Base-by-base conservation (phyloP, 2,329 filamentous ascomycete genomes). In the Monilinia fructicola region DNA sequence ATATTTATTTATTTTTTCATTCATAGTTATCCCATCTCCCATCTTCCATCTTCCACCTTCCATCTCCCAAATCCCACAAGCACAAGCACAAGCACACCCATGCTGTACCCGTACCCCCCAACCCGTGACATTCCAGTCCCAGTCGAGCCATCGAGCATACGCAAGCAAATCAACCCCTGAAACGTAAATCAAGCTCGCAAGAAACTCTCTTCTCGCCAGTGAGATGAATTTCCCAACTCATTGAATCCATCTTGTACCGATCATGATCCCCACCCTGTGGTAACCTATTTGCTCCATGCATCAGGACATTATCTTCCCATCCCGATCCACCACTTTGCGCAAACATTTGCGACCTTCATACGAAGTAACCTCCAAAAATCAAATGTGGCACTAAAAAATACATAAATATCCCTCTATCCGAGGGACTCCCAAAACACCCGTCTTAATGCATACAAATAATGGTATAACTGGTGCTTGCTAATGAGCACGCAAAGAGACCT, bases 381-480 rank as follows among this genome's bases (percentile, higher is more conserved):
- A 21, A 18, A 23, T 21, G 23, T 26, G 2, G 4, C 23, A 48
- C 12, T 48, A 60, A 48, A 60, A 60, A 50, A 48, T 48, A 60
- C 56, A 50, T 3, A 60, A 60, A 35, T 23, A 21, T 60, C 42
- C 56, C 42, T 21, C 18, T 31, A 63, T 12, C 28, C 4, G 23
- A 52, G n/a, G 46, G 38, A 54, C 35, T 54, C 48, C 60, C 60
- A 54, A 53, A 64, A 64, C 50, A 64, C 61, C 61, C 18, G 48
- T 64, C 48, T 62, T 62, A 31, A 62, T 53, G 46, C 59, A 62
- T 62, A 46, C 59, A 62, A 60, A 53, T 40, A 62, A 53, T 62
- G 59, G 46, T 62, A 62, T 62, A 62, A 52, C 31, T 14, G 10
- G 31, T 53, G 28, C 59, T 40, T 23, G 44, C 59, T 52, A 52